These are phyloP conservation scores for Dalechampia spathulata DNA, from an alignment of 441 rosid species.

Conservation along the genomic window DNA sequence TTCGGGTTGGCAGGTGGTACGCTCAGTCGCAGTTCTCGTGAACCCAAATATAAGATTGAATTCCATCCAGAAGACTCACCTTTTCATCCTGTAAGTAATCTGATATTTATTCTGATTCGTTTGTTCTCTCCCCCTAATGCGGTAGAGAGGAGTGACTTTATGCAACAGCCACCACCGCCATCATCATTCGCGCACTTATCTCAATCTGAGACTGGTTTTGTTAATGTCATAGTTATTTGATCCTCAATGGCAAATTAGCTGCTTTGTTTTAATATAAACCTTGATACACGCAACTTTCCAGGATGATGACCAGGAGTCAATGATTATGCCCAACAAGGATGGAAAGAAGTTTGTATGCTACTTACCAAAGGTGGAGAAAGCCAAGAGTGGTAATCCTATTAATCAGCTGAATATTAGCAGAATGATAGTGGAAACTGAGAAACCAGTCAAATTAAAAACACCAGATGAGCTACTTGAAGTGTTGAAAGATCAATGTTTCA, in stretches of 20 bases:
- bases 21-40: conserved; percentile 62
- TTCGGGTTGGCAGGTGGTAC: conserved; percentile 43
- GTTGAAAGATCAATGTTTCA: conserved; percentile 49
- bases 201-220: too few relatives aligned
- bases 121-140: background rate
- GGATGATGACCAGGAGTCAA: conserved; percentile 77
- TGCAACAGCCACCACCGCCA: too few relatives aligned
- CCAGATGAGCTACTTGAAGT: conserved; percentile 85
- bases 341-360: conserved; percentile 56
- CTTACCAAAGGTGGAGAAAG: conserved; percentile 78
- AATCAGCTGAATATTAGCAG: conserved; percentile 53
- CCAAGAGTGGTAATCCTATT: conserved; percentile 37
- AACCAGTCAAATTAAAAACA: conserved; percentile 61
- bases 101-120: background rate
- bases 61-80: conserved; percentile 64
- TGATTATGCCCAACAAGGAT: conserved; percentile 55
- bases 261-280: background rate
- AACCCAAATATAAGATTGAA: conserved; percentile 73
- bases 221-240: background rate
- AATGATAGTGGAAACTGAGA: conserved; percentile 74
- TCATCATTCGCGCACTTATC: too few relatives aligned
- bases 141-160: background rate
- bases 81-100: conserved; percentile 63
- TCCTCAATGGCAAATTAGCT: background rate
- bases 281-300: conserved; percentile 17